Percentiles rank a stretch among this genome's conserved stretches.
These are phyloP conservation scores for Fusarium verrucosum DNA, from an alignment of 2,329 filamentous ascomycete genomes.

Conservation along the genomic window DNA sequence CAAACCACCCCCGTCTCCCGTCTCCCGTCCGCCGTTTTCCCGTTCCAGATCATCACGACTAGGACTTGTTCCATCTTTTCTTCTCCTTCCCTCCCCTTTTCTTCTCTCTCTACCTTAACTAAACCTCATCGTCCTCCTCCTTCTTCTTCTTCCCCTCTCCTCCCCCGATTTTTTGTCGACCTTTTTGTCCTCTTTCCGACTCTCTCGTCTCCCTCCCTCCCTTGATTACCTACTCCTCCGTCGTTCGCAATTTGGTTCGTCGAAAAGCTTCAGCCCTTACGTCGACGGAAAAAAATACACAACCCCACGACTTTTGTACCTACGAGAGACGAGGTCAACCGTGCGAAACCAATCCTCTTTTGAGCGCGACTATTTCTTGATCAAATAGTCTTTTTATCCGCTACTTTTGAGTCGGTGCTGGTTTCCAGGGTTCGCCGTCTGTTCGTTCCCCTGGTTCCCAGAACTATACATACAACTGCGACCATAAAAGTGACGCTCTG, in stretches of 20 bases:
- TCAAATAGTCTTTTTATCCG: slow-evolving; percentile 8
- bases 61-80: slow-evolving; percentile 33
- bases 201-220: slow-evolving; percentile 13
- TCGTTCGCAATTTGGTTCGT: slow-evolving; percentile 20
- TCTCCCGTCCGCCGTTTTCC: slow-evolving; percentile 42
- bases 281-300: slow-evolving; percentile 34
- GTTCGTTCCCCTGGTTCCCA: slow-evolving; percentile 14
- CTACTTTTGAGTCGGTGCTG: slow-evolving; percentile 10
- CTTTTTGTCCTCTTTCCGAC: slow-evolving; percentile 9
- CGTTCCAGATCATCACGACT: slow-evolving; percentile 41
- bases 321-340: slow-evolving; percentile 26
- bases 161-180: slow-evolving; percentile 25
- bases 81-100: slow-evolving; percentile 26
- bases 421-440: not conserved
- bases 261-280: slow-evolving; percentile 28
- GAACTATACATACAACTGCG: slow-evolving; percentile 16
- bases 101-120: slow-evolving; percentile 6
- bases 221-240: slow-evolving; percentile 23
- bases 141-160: slow-evolving; percentile 14
- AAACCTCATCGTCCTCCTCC: slow-evolving; percentile 28
- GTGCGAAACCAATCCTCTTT: slow-evolving; percentile 8
- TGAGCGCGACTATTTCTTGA: slow-evolving; percentile 12
- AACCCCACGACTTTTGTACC: slow-evolving; percentile 23
- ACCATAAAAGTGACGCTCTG: slow-evolving; percentile 34
- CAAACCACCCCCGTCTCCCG: slow-evolving; percentile 38